These are phyloP conservation scores for Cytospora paraplurivora DNA, from an alignment of 2,329 filamentous ascomycete genomes.

Conservation along the genomic window DNA sequence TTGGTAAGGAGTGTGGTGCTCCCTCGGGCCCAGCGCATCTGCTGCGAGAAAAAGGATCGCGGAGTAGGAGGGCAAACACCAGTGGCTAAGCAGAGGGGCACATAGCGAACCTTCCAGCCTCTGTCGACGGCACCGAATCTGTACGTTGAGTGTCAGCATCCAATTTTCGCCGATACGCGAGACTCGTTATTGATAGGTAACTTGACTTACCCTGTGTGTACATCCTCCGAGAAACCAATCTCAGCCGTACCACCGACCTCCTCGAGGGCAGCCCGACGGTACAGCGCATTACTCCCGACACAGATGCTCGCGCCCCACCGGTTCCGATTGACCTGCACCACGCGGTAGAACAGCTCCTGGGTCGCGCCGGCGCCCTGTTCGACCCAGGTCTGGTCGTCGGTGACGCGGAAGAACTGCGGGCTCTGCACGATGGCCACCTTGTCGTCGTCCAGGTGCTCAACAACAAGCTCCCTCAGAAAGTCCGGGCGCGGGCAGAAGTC, in stretches of 20 bases:
- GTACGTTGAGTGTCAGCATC: background rate
- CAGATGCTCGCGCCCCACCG: slow-evolving; percentile 46
- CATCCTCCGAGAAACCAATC: slow-evolving; percentile 47
- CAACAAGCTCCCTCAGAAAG: slow-evolving; percentile 43
- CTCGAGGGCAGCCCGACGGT: slow-evolving; percentile 42
- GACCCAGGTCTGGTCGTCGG: slow-evolving; percentile 45
- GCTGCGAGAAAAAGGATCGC: slow-evolving; percentile 46
- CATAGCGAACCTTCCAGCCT: slow-evolving; percentile 46
- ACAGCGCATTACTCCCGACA: slow-evolving; percentile 46
- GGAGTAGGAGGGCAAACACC: slow-evolving; percentile 48
- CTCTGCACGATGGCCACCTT: slow-evolving; percentile 45
- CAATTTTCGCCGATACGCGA: background rate
- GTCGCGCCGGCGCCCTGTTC: slow-evolving; percentile 47
- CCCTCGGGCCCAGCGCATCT: slow-evolving; percentile 47
- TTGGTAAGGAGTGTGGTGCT: slow-evolving; percentile 45
- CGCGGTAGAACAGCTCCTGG: slow-evolving; percentile 47
- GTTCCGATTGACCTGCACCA: slow-evolving; percentile 46
- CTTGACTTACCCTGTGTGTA: slow-evolving; percentile 43
- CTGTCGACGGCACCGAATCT: slow-evolving; percentile 45
- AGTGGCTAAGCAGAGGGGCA: slow-evolving; percentile 45
- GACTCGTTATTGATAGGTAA: no score
- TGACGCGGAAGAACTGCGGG: slow-evolving; percentile 46
- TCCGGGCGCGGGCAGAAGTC: slow-evolving; percentile 47
- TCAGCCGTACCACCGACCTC: slow-evolving; percentile 46
- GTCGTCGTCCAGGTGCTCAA: slow-evolving; percentile 42